Evolutionary conservation across 169 alveolate species (phyloP).

Genomic region (Plasmodium billcollinsi): DNA sequence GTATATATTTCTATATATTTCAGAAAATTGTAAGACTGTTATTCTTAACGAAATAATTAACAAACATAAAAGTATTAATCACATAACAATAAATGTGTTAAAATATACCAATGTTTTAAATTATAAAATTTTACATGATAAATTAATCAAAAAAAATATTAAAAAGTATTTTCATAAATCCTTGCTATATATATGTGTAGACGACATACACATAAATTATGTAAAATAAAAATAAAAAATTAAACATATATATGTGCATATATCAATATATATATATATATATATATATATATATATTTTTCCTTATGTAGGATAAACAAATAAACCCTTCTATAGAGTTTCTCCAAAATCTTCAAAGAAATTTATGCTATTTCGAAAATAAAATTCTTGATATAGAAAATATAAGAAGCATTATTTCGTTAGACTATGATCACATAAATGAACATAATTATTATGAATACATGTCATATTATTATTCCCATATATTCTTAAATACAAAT

Average conservation of each 20-base stretch:
- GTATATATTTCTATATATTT: background rate
- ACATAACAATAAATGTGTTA: conserved; percentile 20
- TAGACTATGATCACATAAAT: conserved; percentile 53
- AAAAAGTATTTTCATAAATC: conserved; percentile 45
- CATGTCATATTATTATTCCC: conserved; percentile 33
- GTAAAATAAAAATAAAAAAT: conserved; percentile 15
- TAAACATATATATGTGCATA: background rate
- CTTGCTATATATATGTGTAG: conserved; percentile 58
- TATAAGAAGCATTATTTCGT: conserved; percentile 50
- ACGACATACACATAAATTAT: conserved; percentile 65
- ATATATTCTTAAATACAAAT: conserved; percentile 33
- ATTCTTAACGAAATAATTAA: conserved; percentile 55
- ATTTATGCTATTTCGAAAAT: conserved; percentile 64
- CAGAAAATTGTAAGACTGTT: conserved; percentile 71
- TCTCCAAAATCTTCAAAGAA: conserved; percentile 67
- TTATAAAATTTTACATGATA: conserved; percentile 54
- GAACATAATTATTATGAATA: conserved; percentile 25
- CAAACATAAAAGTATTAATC: conserved; percentile 25
- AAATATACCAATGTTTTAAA: conserved; percentile 48
- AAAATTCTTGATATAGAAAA: conserved; percentile 53
- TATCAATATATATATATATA: background rate
- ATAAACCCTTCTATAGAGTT: conserved; percentile 55
- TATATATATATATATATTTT: background rate
- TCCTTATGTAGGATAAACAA: conserved; percentile 37
- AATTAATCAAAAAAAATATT: conserved; percentile 55